Conservation (phyloP, 2,329 filamentous ascomycete species). For the Arthrobotrys musiformis region DNA sequence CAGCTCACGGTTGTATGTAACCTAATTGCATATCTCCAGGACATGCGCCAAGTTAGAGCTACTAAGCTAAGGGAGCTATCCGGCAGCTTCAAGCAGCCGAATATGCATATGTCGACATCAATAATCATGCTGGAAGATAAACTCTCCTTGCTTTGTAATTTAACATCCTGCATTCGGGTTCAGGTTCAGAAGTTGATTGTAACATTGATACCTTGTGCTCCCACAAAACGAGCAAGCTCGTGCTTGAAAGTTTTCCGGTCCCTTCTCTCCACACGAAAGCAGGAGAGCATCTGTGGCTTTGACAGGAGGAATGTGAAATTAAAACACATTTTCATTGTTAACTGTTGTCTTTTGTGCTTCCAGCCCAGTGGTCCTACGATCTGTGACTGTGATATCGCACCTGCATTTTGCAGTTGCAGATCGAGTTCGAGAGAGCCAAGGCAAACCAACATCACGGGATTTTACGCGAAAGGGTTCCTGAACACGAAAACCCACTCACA, state of each 20-base stretch:
- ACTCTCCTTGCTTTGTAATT: conserved; percentile 45
- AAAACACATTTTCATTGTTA: background rate
- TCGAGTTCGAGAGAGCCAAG: background rate
- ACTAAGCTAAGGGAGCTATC: background rate
- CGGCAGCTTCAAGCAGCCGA: background rate
- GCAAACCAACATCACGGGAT: conserved; percentile 46
- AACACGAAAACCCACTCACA: conserved; percentile 37
- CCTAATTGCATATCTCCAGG: background rate
- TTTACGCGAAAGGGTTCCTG: conserved; percentile 15
- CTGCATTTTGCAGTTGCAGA: conserved; percentile 3
- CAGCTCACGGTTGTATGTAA: background rate
- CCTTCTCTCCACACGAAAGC: background rate
- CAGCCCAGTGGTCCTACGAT: conserved; percentile 10
- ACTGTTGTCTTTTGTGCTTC: background rate
- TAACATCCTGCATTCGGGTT: conserved; percentile 31
- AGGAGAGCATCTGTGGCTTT: background rate
- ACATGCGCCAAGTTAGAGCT: background rate
- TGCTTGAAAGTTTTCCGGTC: background rate
- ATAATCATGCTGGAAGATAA: background rate
- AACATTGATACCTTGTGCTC: conserved; percentile 16
- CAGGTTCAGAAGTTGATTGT: conserved; percentile 9
- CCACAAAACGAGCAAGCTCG: conserved; percentile 13
- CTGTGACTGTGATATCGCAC: conserved; percentile 35
- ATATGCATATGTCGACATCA: background rate
- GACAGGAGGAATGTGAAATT: conserved; percentile 10